Percentiles rank a stretch among this genome's conserved stretches.
phyloP scores from a whole-genome alignment of 768 basidiomycete species.

The Gloeophyllum trabeum region DNA sequence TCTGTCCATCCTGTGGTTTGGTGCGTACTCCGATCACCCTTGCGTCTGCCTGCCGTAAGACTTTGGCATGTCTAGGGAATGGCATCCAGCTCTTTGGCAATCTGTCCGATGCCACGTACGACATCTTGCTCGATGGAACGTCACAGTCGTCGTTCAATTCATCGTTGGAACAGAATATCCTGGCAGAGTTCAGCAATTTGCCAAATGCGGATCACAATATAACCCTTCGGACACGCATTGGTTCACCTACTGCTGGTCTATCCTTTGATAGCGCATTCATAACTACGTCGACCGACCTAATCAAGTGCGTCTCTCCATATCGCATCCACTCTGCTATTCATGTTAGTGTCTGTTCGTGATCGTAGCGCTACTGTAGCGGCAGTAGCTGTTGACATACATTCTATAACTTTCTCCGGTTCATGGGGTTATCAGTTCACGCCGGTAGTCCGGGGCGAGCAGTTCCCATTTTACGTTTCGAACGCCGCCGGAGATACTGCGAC shows the following conservation, averaged over 20 bases:
- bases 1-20: constrained; percentile 47
- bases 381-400: constrained; percentile 37
- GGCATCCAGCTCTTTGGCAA: constrained; percentile 51
- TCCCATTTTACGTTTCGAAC: constrained; percentile 6
- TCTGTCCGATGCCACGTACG: constrained; percentile 22
- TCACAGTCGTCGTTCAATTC: constrained; percentile 15
- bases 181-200: constrained; percentile 39
- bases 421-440: constrained; percentile 25
- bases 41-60: not conserved
- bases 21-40: constrained; percentile 24
- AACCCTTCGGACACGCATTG: constrained; percentile 33
- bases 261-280: constrained; percentile 49
- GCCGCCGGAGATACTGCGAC: not conserved
- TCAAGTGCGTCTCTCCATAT: constrained; percentile 19
- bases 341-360: not conserved
- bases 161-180: constrained; percentile 22
- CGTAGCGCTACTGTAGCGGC: constrained; percentile 15
- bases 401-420: constrained; percentile 29
- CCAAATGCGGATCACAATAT: constrained; percentile 40
- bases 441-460: not conserved
- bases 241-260: constrained; percentile 23
- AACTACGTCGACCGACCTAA: constrained; percentile 19
- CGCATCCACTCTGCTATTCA: not conserved
- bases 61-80: constrained; percentile 32
- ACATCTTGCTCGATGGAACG: constrained; percentile 29